Evolutionary conservation across 805 yeast genomes (phyloP), one percentile per base, ranked within the genome.

Genomic region (Millerozyma acaciae): DNA sequence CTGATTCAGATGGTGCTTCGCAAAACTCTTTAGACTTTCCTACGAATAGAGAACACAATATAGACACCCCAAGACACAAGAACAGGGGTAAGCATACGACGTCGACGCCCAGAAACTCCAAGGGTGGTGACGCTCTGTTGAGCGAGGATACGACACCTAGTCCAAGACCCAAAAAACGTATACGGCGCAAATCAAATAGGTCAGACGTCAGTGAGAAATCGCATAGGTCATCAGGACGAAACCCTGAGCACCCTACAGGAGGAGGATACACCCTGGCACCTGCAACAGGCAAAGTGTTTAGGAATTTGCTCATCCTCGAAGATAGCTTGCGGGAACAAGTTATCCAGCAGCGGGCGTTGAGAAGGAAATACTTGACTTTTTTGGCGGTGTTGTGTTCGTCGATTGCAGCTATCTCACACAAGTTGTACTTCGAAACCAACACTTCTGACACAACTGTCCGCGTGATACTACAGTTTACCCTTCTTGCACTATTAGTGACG

Each of bases 251-350:
- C 21, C 40, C 39, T 6, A 25, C 35, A 4, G 60, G 58, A 2
- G 44, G 53, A 29, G 62, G 62, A 7, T 57, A 57, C 33, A 51
- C 59, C 4, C 52, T 50, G 42, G 48, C 55, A 16, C 72, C 70
- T 2, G 75, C 78, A 6, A 71, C 84, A 0, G 84, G 88, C 2
- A 80, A 82, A 64, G 78, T 87, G 10, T 86, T 81, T 55, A 73
- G 94, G 29, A 88, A 90, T 53, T 59, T 93, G 44, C 63, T 90
- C 30, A 82, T 90, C 10, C 57, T 89, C 33, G 98, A 90, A 56
- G 95, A 89, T 51, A 79, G 86, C 34, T 65, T 93, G 32, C 70
- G 97, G 24, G 79, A 75, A 39, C 97, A 90, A 60, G 84, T 81
- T 30, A 63, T 70, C n/a, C 80, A 78, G 34, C 89, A 87, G 52